Conservation (phyloP, 2,329 filamentous ascomycete species). For the Penicillium sp. region DNA sequence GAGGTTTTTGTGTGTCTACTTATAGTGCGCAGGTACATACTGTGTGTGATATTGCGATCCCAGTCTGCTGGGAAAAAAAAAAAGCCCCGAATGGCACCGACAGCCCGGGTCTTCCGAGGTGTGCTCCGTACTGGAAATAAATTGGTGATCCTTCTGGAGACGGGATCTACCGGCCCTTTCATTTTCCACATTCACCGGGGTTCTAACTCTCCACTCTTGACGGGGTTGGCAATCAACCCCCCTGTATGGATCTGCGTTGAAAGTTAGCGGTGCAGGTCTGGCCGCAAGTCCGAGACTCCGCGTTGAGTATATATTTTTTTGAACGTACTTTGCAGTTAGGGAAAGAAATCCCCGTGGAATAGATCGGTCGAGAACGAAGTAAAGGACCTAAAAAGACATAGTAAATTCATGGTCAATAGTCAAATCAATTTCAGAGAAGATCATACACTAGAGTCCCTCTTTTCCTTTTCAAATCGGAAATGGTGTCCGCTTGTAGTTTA, state of each 20-base stretch:
- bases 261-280: not conserved
- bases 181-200: constrained; percentile 1
- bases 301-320: not conserved
- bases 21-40: not conserved
- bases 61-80: not conserved
- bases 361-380: not conserved
- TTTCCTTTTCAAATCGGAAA: not conserved
- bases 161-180: constrained; percentile 12
- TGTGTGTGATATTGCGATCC: not conserved
- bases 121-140: not conserved
- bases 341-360: not conserved
- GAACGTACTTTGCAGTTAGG: not conserved
- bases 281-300: constrained; percentile 1
- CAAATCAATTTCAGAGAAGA: too few relatives aligned
- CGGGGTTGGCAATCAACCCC: not conserved
- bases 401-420: too few relatives aligned
- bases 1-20: not conserved
- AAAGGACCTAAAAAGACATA: too few relatives aligned
- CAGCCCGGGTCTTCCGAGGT: not conserved
- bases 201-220: not conserved
- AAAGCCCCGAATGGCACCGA: not conserved
- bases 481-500: not conserved
- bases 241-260: constrained; percentile 2
- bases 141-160: not conserved
- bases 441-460: too few relatives aligned